Conservation (phyloP, 1,284 basidiomycete species). For the Rhodotorula sp. region DNA sequence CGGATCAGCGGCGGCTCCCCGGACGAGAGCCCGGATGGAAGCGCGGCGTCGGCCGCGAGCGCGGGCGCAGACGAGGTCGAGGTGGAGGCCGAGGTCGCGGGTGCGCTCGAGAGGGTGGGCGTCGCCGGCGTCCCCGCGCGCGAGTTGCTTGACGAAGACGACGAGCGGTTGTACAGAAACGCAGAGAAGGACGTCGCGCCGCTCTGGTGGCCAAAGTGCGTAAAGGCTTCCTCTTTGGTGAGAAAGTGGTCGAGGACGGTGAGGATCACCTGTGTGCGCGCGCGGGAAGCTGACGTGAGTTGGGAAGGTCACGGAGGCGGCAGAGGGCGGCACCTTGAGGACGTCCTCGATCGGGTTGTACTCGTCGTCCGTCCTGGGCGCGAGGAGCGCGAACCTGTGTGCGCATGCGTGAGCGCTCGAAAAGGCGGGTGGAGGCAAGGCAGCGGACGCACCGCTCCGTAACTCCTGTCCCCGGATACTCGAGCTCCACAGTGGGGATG, state of each 20-base stretch:
- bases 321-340: slow-evolving; percentile 38
- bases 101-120: rapidly evolving
- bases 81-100: background rate
- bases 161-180: slow-evolving; percentile 30
- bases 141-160: slow-evolving; percentile 33
- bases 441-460: slow-evolving; percentile 47
- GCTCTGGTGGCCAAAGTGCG: slow-evolving; percentile 42
- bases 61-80: background rate
- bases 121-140: background rate
- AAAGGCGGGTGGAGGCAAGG: too few species aligned
- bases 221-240: slow-evolving; percentile 38
- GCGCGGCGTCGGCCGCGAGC: background rate
- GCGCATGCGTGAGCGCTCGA: background rate
- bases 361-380: slow-evolving; percentile 51
- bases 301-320: slow-evolving; percentile 39
- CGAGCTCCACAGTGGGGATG: slow-evolving; percentile 51
- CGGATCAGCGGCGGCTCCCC: slow-evolving; percentile 56
- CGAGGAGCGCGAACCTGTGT: slow-evolving; percentile 51
- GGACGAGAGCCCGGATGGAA: too few species aligned
- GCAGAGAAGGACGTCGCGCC: slow-evolving; percentile 35
- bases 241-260: slow-evolving; percentile 43
- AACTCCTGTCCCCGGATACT: slow-evolving; percentile 52
- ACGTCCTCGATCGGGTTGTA: slow-evolving; percentile 55
- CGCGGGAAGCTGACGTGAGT: background rate
- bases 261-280: slow-evolving; percentile 48